A percentile compares a stretch with the other conserved stretches of the same genome.
phyloP scores from a whole-genome alignment of 83 land plant species.

The Picea engelmannii region DNA sequence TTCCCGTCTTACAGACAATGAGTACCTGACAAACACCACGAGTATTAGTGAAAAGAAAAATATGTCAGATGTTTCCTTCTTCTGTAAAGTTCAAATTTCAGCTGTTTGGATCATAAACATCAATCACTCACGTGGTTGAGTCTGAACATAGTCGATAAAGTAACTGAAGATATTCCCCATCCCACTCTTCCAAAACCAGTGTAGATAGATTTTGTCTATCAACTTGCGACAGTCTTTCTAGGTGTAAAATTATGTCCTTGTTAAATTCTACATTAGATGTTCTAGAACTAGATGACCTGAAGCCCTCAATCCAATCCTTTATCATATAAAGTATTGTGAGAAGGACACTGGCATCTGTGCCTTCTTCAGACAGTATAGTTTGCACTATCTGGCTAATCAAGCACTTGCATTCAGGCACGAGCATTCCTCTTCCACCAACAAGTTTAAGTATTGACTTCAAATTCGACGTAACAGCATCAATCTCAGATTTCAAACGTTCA shows the following conservation, averaged over 20 bases:
- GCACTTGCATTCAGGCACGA: slow-evolving; percentile 78
- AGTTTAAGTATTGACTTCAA: slow-evolving; percentile 80
- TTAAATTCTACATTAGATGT: slow-evolving; percentile 43
- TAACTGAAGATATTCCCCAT: slow-evolving; percentile 78
- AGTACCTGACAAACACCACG: slow-evolving; percentile 47
- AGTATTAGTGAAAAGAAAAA: slow-evolving; percentile 6
- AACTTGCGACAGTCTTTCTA: slow-evolving; percentile 91
- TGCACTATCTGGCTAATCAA: slow-evolving; percentile 67
- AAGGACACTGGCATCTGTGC: slow-evolving; percentile 90
- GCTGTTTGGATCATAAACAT: too few species aligned
- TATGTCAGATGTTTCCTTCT: not conserved
- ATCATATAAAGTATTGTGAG: slow-evolving; percentile 84
- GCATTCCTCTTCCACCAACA: slow-evolving; percentile 86
- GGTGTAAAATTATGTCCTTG: slow-evolving; percentile 86
- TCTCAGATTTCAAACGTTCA: slow-evolving; percentile 73
- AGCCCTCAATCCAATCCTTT: slow-evolving; percentile 88
- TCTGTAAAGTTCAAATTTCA: not conserved
- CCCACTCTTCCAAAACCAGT: slow-evolving; percentile 86
- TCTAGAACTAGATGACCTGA: slow-evolving; percentile 49
- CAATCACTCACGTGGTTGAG: slow-evolving; percentile 69
- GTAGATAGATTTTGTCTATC: slow-evolving; percentile 71
- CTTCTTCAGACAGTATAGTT: slow-evolving; percentile 81
- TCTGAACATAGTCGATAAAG: slow-evolving; percentile 96
- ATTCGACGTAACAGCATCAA: slow-evolving; percentile 62
- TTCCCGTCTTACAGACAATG: slow-evolving; percentile 78